Conservation (phyloP, 345 rosid genomes). For the Bretschneidera sinensis region DNA sequence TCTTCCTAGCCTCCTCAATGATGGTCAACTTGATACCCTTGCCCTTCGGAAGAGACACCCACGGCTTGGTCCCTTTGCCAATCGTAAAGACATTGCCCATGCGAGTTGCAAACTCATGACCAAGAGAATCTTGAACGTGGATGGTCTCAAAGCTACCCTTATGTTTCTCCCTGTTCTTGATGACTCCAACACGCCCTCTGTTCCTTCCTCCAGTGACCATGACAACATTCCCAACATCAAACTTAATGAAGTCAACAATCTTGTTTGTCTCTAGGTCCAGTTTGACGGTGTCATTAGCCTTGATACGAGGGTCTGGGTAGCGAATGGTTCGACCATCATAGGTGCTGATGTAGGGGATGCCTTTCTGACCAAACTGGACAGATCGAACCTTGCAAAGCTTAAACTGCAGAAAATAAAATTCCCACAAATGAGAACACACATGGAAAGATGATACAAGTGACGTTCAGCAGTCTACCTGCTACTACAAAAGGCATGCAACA, state of each 20-base stretch:
- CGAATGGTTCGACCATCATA: constrained; percentile 64
- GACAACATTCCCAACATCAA: constrained; percentile 58
- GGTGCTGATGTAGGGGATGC: constrained; percentile 54
- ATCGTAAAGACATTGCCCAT: too few relatives aligned
- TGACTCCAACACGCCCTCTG: too few relatives aligned
- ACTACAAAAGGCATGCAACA: neutral
- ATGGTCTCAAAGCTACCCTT: too few relatives aligned
- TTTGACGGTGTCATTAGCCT: constrained; percentile 58
- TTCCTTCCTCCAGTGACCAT: constrained; percentile 71
- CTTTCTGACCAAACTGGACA: constrained; percentile 51
- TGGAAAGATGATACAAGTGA: too few relatives aligned
- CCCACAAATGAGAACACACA: neutral
- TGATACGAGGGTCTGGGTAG: constrained; percentile 63
- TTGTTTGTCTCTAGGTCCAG: too few relatives aligned
- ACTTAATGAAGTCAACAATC: constrained; percentile 56
- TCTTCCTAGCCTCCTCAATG: constrained; percentile 53
- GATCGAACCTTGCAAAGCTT: constrained; percentile 56
- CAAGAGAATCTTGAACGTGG: too few relatives aligned
- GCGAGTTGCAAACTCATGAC: too few relatives aligned
- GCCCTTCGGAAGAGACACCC: too few relatives aligned
- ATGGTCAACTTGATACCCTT: constrained; percentile 41
- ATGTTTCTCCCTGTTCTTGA: too few relatives aligned
- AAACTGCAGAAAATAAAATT: constrained; percentile 21
- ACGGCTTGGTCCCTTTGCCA: too few relatives aligned
- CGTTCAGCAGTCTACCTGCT: too few relatives aligned